These are phyloP conservation scores for Trichophaea hybrida DNA, from an alignment of 2,329 filamentous ascomycete genomes.

Conservation along the genomic window DNA sequence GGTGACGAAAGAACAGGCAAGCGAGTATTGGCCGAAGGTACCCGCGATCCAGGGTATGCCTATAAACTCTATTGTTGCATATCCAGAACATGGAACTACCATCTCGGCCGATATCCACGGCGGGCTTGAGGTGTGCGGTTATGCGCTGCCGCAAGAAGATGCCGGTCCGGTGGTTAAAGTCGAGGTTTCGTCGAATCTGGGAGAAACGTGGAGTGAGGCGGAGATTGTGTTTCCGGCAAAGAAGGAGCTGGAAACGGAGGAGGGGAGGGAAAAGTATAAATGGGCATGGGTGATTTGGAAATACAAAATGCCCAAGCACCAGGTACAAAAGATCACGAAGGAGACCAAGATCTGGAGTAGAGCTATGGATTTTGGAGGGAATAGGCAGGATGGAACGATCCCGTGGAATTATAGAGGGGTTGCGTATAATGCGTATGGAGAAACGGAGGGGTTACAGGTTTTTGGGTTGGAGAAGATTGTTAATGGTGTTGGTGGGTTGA, in stretches of 20 bases:
- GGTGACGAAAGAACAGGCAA: slow-evolving; percentile 36
- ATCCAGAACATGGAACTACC: slow-evolving; percentile 35
- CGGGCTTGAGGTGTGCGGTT: slow-evolving; percentile 36
- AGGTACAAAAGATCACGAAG: slow-evolving; percentile 31
- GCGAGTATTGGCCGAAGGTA: slow-evolving; percentile 39
- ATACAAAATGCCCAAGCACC: slow-evolving; percentile 10
- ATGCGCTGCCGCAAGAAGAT: slow-evolving; percentile 41
- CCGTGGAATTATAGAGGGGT: slow-evolving; percentile 47
- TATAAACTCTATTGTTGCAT: slow-evolving; percentile 41
- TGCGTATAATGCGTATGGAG: slow-evolving; percentile 46
- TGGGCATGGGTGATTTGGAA: slow-evolving; percentile 47
- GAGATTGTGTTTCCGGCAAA: slow-evolving; percentile 28
- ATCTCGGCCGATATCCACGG: slow-evolving; percentile 30
- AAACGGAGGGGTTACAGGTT: slow-evolving; percentile 38
- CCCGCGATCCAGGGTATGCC: slow-evolving; percentile 42
- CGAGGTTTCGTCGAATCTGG: slow-evolving; percentile 40
- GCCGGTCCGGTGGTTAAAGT: slow-evolving; percentile 41
- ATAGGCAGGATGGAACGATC: slow-evolving; percentile 37
- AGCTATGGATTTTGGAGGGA: slow-evolving; percentile 41
- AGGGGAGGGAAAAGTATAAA: slow-evolving; percentile 29
- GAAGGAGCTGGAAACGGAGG: slow-evolving; percentile 21
- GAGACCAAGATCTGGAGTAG: slow-evolving; percentile 38
- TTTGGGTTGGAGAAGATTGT: slow-evolving; percentile 7
- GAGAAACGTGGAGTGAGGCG: slow-evolving; percentile 37
- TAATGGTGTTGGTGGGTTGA: not conserved